A percentile compares a stretch with the other conserved stretches of the same genome.
Evolutionary conservation across 148 eudicot species (phyloP).

Genomic region (Pouteria glomerata): DNA sequence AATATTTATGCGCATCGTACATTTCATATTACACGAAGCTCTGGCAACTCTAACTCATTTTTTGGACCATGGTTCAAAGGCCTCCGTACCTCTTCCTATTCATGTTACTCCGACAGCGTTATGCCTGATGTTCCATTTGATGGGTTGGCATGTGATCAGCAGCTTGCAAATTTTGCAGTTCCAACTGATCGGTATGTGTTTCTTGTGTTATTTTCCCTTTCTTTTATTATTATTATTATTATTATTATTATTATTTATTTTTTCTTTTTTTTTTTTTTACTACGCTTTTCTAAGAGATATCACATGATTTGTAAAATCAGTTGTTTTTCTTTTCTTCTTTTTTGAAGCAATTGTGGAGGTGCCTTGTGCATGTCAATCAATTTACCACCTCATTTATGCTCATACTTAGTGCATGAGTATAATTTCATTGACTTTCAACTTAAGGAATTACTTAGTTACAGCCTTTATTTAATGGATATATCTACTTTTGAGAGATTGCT

Average conservation of each 20-base stretch:
- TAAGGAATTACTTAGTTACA: no score
- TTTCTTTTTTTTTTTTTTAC: conserved; percentile 14
- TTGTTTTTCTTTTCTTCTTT: not conserved
- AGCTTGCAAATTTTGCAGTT: conserved; percentile 24
- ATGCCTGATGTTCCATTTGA: conserved; percentile 33
- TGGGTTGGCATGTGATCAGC: conserved; percentile 25
- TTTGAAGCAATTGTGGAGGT: not conserved
- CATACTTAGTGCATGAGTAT: not conserved
- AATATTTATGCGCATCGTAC: conserved; percentile 11
- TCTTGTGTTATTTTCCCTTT: not conserved
- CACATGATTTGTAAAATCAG: not conserved
- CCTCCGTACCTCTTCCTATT: conserved; percentile 21
- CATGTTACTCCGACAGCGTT: conserved; percentile 33
- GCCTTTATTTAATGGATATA: no score
- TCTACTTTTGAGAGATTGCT: not conserved
- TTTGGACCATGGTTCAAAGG: conserved; percentile 23
- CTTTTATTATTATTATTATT: no score
- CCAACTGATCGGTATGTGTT: conserved; percentile 30
- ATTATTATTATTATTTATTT: no score
- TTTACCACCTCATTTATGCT: not conserved
- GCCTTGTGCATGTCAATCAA: not conserved
- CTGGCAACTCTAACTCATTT: conserved; percentile 21
- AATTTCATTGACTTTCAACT: not conserved
- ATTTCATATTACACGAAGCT: conserved; percentile 17
- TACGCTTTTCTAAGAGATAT: conserved; percentile 8